Percentiles rank a stretch among this genome's conserved stretches.
Evolutionary conservation across 139 green algal species (phyloP).

Genomic region (Spirogloea muscicola): DNA sequence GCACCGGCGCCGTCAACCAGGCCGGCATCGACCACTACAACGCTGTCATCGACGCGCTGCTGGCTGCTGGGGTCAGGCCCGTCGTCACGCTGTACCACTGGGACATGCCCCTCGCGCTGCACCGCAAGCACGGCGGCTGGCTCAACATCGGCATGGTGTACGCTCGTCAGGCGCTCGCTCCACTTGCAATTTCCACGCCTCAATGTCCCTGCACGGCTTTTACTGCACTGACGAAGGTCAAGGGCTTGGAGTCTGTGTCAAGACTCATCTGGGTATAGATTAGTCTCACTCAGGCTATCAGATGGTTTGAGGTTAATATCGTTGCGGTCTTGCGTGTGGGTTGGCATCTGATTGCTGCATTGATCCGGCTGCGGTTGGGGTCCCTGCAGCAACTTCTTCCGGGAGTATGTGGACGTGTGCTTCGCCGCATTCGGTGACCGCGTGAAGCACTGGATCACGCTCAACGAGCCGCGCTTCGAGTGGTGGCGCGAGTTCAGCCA

Average conservation of each 20-base stretch:
- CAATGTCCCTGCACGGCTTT: too few species aligned
- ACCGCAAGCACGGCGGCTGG: conserved; percentile 21
- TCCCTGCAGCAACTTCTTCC: conserved; percentile 1
- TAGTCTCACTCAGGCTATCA: too few species aligned
- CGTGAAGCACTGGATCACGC: conserved; percentile 36
- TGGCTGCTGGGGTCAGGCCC: conserved; percentile 27
- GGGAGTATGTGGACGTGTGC: conserved; percentile 4
- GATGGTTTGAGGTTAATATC: too few species aligned
- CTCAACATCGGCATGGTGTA: conserved; percentile 30
- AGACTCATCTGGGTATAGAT: too few species aligned
- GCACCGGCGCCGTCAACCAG: conserved; percentile 9
- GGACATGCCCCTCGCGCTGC: conserved; percentile 20
- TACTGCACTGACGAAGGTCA: too few species aligned
- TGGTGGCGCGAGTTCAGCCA: too few species aligned
- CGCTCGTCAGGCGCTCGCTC: too few species aligned
- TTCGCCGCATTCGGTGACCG: conserved; percentile 15
- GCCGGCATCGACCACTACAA: conserved; percentile 24
- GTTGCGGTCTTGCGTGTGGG: too few species aligned
- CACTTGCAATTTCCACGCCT: too few species aligned
- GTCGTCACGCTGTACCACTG: conserved; percentile 40
- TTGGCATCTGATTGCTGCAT: too few species aligned
- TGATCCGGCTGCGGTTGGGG: too few species aligned
- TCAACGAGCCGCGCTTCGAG: conserved; percentile 28
- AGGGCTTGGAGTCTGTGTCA: too few species aligned
- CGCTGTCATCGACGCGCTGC: conserved; percentile 11